A percentile compares a stretch with the other conserved stretches of the same genome.
phyloP scores from a whole-genome alignment of 2,329 filamentous ascomycete species.

The Hirsutella thompsonii region DNA sequence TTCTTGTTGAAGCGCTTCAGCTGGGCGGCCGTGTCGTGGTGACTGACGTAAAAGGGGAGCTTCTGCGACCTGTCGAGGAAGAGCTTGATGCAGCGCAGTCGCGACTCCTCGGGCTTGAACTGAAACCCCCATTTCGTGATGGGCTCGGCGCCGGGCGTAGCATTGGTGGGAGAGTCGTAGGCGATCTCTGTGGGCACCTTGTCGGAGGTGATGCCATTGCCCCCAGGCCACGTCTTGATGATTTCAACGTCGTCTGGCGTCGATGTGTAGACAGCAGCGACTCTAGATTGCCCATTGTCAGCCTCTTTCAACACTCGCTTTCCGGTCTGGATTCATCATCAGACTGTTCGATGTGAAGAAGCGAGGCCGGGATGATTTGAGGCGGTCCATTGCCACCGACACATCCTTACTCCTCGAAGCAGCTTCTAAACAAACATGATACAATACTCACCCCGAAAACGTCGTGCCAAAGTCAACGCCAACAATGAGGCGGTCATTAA shows the following conservation, averaged over 20 bases:
- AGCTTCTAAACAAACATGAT: neutral
- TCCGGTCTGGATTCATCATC: too few relatives aligned
- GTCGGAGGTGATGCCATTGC: constrained; percentile 77
- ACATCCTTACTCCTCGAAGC: too few relatives aligned
- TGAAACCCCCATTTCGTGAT: constrained; percentile 69
- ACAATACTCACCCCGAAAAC: constrained; percentile 53
- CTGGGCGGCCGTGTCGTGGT: constrained; percentile 63
- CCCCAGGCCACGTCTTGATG: constrained; percentile 75
- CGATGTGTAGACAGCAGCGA: constrained; percentile 61
- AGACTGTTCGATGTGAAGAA: too few relatives aligned
- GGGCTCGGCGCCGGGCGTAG: constrained; percentile 24
- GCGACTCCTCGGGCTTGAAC: constrained; percentile 63
- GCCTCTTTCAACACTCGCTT: neutral
- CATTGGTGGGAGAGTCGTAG: constrained; percentile 29
- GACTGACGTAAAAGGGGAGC: constrained; percentile 68
- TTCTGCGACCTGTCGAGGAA: constrained; percentile 73
- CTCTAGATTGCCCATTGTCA: constrained; percentile 21
- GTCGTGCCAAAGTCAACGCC: constrained; percentile 80
- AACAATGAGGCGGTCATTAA: constrained; percentile 56
- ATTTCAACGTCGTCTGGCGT: constrained; percentile 72
- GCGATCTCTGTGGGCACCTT: constrained; percentile 76
- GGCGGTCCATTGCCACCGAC: too few relatives aligned
- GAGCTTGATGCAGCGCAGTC: constrained; percentile 71
- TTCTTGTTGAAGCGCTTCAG: constrained; percentile 64
- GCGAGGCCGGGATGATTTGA: too few relatives aligned